Base-by-base conservation (phyloP, 1,284 basidiomycete species). In the Anthracocystis walkeri region DNA sequence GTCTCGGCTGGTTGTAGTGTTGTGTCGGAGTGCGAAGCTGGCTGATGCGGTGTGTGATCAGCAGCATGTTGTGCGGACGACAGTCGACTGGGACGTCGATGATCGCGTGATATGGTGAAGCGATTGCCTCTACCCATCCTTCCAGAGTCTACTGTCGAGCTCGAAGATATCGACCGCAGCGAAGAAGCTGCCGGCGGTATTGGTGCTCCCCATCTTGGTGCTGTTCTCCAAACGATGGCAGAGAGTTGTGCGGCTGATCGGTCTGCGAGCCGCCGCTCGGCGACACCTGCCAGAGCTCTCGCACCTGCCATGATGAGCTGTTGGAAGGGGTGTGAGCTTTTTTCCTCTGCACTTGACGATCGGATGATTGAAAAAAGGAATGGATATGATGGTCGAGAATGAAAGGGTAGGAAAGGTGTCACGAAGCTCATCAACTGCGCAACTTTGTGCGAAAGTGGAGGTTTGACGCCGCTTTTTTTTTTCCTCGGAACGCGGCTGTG, bases 391-490 rank as follows among this genome's bases (percentile, higher is more conserved):
- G 44, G 42, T 61, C 25, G n/a, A n/a, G 12, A 16, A 20, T 27
- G 29, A 21, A 46, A 35, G n/a, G 35, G 25, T n/a, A 53, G 23
- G 33, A 27, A 25, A 16, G n/a, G 33, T 51, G 33, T 38, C 50
- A 38, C 21, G 21, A 53, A 40, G 41, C 52, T 42, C 27, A 29
- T 21, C 40, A 31, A 25, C 31, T 52, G 49, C 49, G 52, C 58
- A 53, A 1, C 5, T 33, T 29, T 21, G 31, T n/a, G 31, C 38
- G 16, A 31, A 57, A 67, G 54, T 67, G 65, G 65, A 67, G 65
- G 58, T 67, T 53, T n/a, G 38, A 16, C 7, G 20, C 20, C 44
- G 55, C 12, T 5, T 52, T 49, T 45, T 38, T 46, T 40, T 38
- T 42, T 48, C n/a, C 29, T 48, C 55, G 50, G 48, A 41, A 64